Base-by-base conservation (phyloP, 2,329 filamentous ascomycete species). In the Samsoniella hepiali region DNA sequence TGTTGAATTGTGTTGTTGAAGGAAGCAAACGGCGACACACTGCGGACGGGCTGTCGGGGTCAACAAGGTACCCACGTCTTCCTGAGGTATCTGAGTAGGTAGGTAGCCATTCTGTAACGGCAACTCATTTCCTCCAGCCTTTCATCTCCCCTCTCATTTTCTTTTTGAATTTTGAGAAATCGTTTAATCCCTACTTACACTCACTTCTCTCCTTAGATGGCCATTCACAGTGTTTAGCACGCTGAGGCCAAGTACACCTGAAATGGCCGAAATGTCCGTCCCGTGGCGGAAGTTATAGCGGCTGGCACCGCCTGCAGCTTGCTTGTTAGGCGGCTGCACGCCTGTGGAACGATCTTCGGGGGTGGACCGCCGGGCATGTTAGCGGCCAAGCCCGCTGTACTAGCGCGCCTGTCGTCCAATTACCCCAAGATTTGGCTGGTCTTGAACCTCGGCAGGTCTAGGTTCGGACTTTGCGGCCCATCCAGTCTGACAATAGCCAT, bases 231-330 rank as follows among this genome's bases (percentile, higher is more conserved):
- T 34, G 31, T 57, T 17, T 22, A 22, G 40, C 40, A 6, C 34
- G 10, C 17, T 5, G 7, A 2, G n/a, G 36, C 27, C 36, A 22
- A 9, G 27, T 29, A 31, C 7, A 13, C 6, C 54, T 54, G 9
- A 44, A 56, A 55, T 61, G 62, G 34, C 58, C 63, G 49, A 60
- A 54, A 62, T 62, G 51, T 62, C 60, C 51, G 60, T 62, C 15
- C 40, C 31, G 29, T 11, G 13, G 55, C 27, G 54, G 38, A 7
- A 36, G 22, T 56, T 45, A 45, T 34, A 22, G 55, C 2, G 10
- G 11, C 38, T 10, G 29, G 11, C 11, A 31, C 5, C 45, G 27
- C 45, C 45, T 49, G 29, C 11, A 49, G 15, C 11, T 49, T 13
- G 27, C 22, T 15, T 7, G 45, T 29, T 31, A 2, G 22, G n/a